Evolutionary conservation across 202 grass and related monocot species (phyloP), one percentile per base, ranked within the genome.

Genomic region (Schoenoplectus triqueter): DNA sequence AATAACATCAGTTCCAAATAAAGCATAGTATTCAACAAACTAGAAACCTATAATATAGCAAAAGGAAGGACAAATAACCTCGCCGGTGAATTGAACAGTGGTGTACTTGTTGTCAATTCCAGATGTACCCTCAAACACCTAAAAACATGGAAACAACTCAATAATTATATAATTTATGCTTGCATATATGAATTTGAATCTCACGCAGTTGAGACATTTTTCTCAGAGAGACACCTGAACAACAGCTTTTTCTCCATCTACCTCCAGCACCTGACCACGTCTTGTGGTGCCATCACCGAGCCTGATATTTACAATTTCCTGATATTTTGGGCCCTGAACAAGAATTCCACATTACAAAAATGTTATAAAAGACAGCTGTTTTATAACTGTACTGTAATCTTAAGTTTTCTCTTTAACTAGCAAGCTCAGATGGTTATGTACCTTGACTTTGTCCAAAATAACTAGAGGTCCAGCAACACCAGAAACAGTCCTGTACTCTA

Each of bases 401-500:
- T 42, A 59, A 42, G 60, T 42, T 78, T 78, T 42, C 74, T 22
- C 60, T 78, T 61, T 6, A 31, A 66, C 50, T 18, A 65, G 66
- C 46, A 22, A 63, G 19, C 19, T 41, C 31, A 13, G 74, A 83
- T 83, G 2, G 45, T 41, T 67, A 82, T 72, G 59, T 52, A 99
- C 97, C 93, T 99, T 99, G 79, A 99, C 97, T 99, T 99, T 99
- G 0, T 99, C 97, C 93, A 99, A 91, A 86, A 99, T 99, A 87
- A 99, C 97, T 59, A 99, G 83, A 85, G 97, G 97, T 86, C 97
- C 97, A 14, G 97, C 97, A 55, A 99, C 97, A 87, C 97, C 97
- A 90, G 97, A 99, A 55, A 99, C 87, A 10, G 97, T 99, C 84
- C 97, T 96, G 85, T 99, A 99, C 85, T 99, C 97, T 99, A 86